Evolutionary conservation across 2,329 filamentous ascomycete species (phyloP), one percentile per base, ranked within the genome.

Genomic region (Parastagonospora nodorum): DNA sequence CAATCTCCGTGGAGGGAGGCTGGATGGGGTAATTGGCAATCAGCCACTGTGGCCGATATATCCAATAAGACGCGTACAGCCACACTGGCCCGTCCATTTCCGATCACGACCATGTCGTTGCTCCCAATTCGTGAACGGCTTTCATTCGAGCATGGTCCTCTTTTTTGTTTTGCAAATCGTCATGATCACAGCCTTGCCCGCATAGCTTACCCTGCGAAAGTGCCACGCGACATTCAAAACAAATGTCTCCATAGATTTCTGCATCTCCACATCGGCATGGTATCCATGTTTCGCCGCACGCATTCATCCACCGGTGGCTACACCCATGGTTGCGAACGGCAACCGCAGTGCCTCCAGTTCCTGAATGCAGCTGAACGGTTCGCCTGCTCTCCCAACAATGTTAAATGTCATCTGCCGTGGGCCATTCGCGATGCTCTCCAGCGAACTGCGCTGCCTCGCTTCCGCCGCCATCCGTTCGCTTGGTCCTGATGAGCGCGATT

Each of bases 271-370:
- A 24, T 35, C 11, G 16, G 10, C 37, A 35, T 27, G 16, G 36
- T 43, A n/a, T 79, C 71, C 12, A 9, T 11, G 12, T 32, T 27
- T 24, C 7, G 6, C 30, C 40, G 12, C 31, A 44, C 29, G 33
- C 53, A 30, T 24, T 45, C 38, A 28, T 36, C 30, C 30, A 43
- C 9, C 6, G 9, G 19, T 24, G 5, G 19, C 19, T 24, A 10
- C 27, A 43, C 33, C 45, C 28, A 53, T 28, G 15, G 29, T 44
- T 29, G 30, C 24, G 36, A 48, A 30, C 27, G 15, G 36, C 30
- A 32, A 38, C 48, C 52, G 53, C 52, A 56, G 53, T 52, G 53
- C 50, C 53, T 49, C 53, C 52, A 15, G 37, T 33, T 28, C 41
- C 11, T 33, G 7, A 19, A 14, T 50, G 39, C 35, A 39, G 30